Evolutionary conservation across 306 rosid species (phyloP).

Genomic region (Prinsepia uniflora): DNA sequence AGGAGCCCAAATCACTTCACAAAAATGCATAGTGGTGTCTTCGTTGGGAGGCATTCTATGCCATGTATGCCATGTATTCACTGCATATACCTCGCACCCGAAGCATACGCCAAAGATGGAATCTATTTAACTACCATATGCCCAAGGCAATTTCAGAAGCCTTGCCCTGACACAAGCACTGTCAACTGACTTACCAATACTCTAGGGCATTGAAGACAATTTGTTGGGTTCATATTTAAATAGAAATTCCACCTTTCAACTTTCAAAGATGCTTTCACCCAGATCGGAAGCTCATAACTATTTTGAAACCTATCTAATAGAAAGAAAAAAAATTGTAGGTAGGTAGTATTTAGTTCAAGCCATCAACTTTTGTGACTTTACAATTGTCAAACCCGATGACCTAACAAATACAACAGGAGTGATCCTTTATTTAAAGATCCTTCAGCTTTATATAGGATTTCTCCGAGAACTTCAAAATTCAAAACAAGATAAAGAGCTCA

Average conservation of each 20-base stretch:
- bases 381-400: background rate
- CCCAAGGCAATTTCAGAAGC: background rate
- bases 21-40: background rate
- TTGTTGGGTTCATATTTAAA: background rate
- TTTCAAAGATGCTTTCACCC: background rate
- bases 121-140: background rate
- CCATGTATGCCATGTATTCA: too few relatives aligned
- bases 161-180: background rate
- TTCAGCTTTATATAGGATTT: background rate
- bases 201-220: background rate
- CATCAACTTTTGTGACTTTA: background rate
- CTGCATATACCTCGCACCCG: background rate
- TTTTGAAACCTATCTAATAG: background rate
- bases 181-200: too few relatives aligned
- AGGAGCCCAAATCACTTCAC: background rate
- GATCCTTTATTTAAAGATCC: background rate
- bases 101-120: background rate
- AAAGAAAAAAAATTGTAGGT: background rate
- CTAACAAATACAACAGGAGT: background rate
- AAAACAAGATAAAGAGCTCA: background rate
- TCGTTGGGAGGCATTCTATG: too few relatives aligned
- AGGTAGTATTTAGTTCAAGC: too few relatives aligned
- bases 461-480: background rate
- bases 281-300: background rate
- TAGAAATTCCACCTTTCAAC: background rate